A percentile compares a stretch with the other conserved stretches of the same genome.
These are phyloP conservation scores for Hypomyces perniciosus DNA, from an alignment of 2,329 filamentous ascomycete genomes.

Conservation along the genomic window DNA sequence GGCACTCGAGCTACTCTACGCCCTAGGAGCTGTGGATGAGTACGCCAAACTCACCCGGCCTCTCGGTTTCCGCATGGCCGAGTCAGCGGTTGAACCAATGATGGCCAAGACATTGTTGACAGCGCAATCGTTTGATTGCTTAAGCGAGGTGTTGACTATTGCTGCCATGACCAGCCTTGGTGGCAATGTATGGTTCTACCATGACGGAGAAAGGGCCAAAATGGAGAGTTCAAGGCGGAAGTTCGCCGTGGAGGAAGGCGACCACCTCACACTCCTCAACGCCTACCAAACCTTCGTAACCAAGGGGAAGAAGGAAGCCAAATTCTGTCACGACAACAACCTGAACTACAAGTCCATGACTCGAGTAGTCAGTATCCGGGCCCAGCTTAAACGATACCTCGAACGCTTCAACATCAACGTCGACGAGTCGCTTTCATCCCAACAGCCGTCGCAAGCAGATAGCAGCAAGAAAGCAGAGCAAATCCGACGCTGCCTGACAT, in stretches of 20 bases:
- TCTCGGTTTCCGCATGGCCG: slow-evolving; percentile 85
- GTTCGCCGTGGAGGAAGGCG: slow-evolving; percentile 89
- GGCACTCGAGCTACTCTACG: slow-evolving; percentile 81
- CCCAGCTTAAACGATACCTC: slow-evolving; percentile 79
- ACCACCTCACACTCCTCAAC: slow-evolving; percentile 88
- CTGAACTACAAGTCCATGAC: slow-evolving; percentile 82
- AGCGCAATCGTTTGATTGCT: slow-evolving; percentile 67
- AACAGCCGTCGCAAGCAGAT: slow-evolving; percentile 25
- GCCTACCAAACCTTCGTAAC: slow-evolving; percentile 87
- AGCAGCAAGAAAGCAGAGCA: slow-evolving; percentile 52
- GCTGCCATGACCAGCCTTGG: slow-evolving; percentile 90
- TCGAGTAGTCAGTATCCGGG: slow-evolving; percentile 77
- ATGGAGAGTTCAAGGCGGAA: slow-evolving; percentile 69
- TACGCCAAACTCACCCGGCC: slow-evolving; percentile 88
- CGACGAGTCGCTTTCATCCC: slow-evolving; percentile 52
- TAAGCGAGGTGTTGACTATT: slow-evolving; percentile 83
- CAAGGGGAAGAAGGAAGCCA: slow-evolving; percentile 72
- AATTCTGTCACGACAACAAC: slow-evolving; percentile 81
- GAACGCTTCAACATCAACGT: slow-evolving; percentile 74
- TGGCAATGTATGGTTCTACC: slow-evolving; percentile 74
- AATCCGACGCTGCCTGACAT: slow-evolving; percentile 77
- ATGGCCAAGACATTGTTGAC: slow-evolving; percentile 83
- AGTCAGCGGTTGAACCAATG: slow-evolving; percentile 90
- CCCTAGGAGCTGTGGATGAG: slow-evolving; percentile 77
- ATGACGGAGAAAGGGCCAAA: slow-evolving; percentile 68